A percentile compares a stretch with the other conserved stretches of the same genome.
Evolutionary conservation across 2,329 filamentous ascomycete genomes (phyloP).

Genomic region (Pseudogymnoascus sp.): DNA sequence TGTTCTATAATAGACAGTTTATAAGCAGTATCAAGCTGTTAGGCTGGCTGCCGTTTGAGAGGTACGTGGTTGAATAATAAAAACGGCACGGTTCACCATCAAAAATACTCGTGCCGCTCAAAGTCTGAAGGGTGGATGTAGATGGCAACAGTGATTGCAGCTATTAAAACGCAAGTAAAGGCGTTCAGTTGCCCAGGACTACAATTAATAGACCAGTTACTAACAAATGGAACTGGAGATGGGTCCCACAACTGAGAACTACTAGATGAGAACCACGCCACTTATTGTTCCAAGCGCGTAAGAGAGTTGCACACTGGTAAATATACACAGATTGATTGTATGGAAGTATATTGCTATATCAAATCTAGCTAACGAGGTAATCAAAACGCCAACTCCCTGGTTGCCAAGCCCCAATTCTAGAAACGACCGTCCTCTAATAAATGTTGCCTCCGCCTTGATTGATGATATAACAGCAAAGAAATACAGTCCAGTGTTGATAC

Average conservation of each 20-base stretch:
- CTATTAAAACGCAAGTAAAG: no score
- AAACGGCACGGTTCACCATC: no score
- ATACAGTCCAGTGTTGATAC: conserved; percentile 12
- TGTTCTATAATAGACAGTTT: neutral
- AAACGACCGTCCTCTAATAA: conserved; percentile 31
- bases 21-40: conserved; percentile 26
- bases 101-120: no score
- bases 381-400: neutral
- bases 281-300: no score
- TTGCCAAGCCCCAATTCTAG: conserved; percentile 32
- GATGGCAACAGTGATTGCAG: no score
- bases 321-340: neutral
- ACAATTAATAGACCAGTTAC: no score
- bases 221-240: no score
- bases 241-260: no score
- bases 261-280: no score
- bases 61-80: neutral
- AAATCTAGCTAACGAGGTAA: neutral
- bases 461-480: conserved; percentile 32
- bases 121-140: no score
- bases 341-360: neutral
- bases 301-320: no score
- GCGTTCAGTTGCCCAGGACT: no score
- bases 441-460: conserved; percentile 16
- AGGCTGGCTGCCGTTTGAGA: conserved; percentile 24